phyloP scores from a whole-genome alignment of 352 stramenopile species.

The Nothophytophthora sp. region DNA sequence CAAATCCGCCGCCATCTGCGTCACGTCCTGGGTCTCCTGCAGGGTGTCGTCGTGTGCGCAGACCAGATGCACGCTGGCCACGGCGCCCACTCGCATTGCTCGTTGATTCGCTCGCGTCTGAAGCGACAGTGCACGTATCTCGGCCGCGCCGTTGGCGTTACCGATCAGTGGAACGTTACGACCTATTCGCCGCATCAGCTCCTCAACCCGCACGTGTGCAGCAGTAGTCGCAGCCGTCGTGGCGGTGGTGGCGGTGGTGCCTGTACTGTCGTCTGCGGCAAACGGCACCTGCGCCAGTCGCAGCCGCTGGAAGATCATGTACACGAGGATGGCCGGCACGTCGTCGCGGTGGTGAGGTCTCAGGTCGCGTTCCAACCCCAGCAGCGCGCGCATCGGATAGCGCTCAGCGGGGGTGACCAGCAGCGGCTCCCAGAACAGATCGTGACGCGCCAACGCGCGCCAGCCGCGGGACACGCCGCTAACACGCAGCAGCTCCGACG shows the following conservation, averaged over 20 bases:
- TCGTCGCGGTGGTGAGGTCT: constrained; percentile 4
- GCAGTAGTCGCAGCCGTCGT: neutral
- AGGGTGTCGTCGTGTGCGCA: constrained; percentile 9
- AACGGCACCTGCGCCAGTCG: constrained; percentile 29
- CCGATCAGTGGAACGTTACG: too few relatives aligned
- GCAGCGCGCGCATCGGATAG: constrained; percentile 62
- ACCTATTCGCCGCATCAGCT: too few relatives aligned
- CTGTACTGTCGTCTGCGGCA: neutral
- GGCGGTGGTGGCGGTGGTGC: neutral
- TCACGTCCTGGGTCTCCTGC: constrained; percentile 7
- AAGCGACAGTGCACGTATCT: constrained; percentile 2
- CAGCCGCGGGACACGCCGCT: constrained; percentile 61
- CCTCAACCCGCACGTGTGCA: too few relatives aligned
- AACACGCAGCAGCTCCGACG: constrained; percentile 41
- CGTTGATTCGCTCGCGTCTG: neutral
- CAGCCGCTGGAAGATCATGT: constrained; percentile 68
- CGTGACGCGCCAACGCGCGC: constrained; percentile 47
- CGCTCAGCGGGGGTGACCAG: constrained; percentile 57
- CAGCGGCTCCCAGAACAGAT: constrained; percentile 70
- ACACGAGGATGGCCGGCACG: constrained; percentile 73
- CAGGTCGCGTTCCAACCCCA: constrained; percentile 38
- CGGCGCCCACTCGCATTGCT: constrained; percentile 3
- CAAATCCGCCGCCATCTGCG: constrained; percentile 14
- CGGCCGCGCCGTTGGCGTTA: too few relatives aligned
- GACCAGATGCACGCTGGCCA: constrained; percentile 31